Evolutionary conservation across 1,284 basidiomycete species (phyloP).

Genomic region (Heliocybe sulcata): DNA sequence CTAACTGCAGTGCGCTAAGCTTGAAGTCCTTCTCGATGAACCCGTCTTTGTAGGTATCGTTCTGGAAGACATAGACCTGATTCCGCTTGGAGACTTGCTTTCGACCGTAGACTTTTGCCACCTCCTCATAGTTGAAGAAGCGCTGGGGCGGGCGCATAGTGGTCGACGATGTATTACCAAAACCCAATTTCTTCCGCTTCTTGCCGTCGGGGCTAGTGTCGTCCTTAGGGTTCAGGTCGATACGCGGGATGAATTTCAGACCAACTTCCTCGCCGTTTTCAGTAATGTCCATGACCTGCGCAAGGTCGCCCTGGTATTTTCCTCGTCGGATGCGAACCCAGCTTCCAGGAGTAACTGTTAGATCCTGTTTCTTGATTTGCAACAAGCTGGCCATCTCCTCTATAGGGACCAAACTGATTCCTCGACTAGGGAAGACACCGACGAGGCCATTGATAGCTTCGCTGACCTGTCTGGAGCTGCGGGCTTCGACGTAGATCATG

Average conservation of each 20-base stretch:
- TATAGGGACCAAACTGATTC: conserved; percentile 86
- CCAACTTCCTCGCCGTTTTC: conserved; percentile 94
- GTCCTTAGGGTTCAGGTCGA: conserved; percentile 90
- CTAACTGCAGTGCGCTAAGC: conserved; percentile 70
- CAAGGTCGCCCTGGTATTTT: conserved; percentile 92
- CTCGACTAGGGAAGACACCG: conserved; percentile 81
- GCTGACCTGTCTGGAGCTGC: conserved; percentile 81
- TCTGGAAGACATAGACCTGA: conserved; percentile 79
- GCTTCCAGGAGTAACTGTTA: conserved; percentile 78
- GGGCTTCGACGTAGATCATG: conserved; percentile 94
- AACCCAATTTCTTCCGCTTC: conserved; percentile 63
- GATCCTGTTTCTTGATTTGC: conserved; percentile 92
- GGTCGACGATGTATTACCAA: conserved; percentile 31
- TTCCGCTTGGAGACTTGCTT: conserved; percentile 70
- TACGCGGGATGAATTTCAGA: conserved; percentile 92
- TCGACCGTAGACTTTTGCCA: conserved; percentile 80
- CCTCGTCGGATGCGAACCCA: conserved; percentile 97
- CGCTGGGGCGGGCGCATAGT: conserved; percentile 82
- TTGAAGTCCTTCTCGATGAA: conserved; percentile 97
- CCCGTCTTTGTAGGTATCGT: conserved; percentile 91
- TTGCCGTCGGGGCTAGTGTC: conserved; percentile 58
- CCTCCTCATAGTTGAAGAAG: conserved; percentile 93
- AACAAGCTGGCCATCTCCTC: conserved; percentile 98
- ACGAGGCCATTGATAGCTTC: conserved; percentile 87
- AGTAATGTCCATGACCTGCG: conserved; percentile 90